Conservation (phyloP, 306 rosid genomes). For the Cucurbita argyrosperma region DNA sequence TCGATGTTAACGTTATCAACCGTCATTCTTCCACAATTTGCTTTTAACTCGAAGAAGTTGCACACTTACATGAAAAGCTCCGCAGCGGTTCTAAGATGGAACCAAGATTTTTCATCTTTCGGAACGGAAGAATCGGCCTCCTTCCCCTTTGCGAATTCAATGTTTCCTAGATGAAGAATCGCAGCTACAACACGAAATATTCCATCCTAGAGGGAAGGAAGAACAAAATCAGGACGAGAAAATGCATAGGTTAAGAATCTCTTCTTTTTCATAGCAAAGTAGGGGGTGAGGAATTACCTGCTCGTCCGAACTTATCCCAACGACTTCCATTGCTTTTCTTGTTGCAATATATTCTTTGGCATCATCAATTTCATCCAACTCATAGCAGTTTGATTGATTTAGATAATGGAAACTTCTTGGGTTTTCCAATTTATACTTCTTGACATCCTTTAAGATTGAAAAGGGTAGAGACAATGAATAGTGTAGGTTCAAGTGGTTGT, state of each 20-base stretch:
- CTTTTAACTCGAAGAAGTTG: slow-evolving; percentile 13
- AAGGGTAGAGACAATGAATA: not conserved
- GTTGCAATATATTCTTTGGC: slow-evolving; percentile 68
- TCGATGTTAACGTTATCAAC: not conserved
- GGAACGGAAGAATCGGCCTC: slow-evolving; percentile 83
- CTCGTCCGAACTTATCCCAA: slow-evolving; percentile 77
- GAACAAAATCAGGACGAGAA: slow-evolving; percentile 3
- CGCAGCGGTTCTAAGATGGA: slow-evolving; percentile 73
- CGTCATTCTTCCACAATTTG: slow-evolving; percentile 9
- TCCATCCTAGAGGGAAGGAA: slow-evolving; percentile 44
- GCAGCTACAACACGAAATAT: slow-evolving; percentile 99
- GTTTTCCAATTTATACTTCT: slow-evolving; percentile 76
- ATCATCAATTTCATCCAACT: slow-evolving; percentile 81
- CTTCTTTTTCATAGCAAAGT: slow-evolving; percentile 11
- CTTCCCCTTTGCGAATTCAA: slow-evolving; percentile 84
- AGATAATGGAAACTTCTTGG: slow-evolving; percentile 79
- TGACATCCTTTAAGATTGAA: slow-evolving; percentile 41
- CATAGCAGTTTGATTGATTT: slow-evolving; percentile 74
- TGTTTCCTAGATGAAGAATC: slow-evolving; percentile 89
- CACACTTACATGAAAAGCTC: slow-evolving; percentile 71
- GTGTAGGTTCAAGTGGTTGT: not conserved
- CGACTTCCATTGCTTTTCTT: slow-evolving; percentile 86
- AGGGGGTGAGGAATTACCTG: slow-evolving; percentile 42
- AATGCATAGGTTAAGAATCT: slow-evolving; percentile 3
- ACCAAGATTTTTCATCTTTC: slow-evolving; percentile 80